Evolutionary conservation across 2,329 filamentous ascomycete genomes (phyloP), one percentile per base, ranked within the genome.

Genomic region (Coniochaeta sp.): DNA sequence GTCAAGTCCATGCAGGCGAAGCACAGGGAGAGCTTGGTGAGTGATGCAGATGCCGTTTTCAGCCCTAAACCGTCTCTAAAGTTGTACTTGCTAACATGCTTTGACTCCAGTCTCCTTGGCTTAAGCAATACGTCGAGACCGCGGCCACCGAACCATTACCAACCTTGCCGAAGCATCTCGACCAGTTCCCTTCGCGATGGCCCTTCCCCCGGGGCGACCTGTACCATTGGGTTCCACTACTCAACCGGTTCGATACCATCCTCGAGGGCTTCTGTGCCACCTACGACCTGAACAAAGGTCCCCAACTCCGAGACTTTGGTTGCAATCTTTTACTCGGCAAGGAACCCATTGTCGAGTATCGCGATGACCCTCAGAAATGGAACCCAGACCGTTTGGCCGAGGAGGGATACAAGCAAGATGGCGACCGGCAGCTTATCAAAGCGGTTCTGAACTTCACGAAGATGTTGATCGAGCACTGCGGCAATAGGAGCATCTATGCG

Each of bases 151-250:
- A 81, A 58, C 81, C 90, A 47, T 73, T 96, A 62, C 84, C 86
- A 62, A 81, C 88, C 65, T 78, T 99, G 58, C 89, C 90, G 59
- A 74, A 81, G 61, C 82, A 87, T 59, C 86, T 99, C 58, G 77
- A 79, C 61, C 81, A 79, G 52, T 97, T 97, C 66, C 91, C 92
- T 53, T 85, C 85, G 57, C 78, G 86, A 78, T 99, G 94, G 94
- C 91, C 91, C 2, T 95, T 97, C 64, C 92, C 92, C 33, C 83
- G 92, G 67, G 95, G 94, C 55, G 94, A 99, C 67, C 76, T 97
- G 27, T 97, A 97, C 67, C 92, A 99, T 75, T 99, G 95, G 95
- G 96, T 99, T 59, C 86, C 89, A 26, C 79, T 96, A 22, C 73
- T 99, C 54, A 95, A 99, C 68, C 86, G 91, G 53, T 97, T 99